These are phyloP conservation scores for Emmonsia crescens DNA, from an alignment of 2,329 filamentous ascomycete genomes.

Conservation along the genomic window DNA sequence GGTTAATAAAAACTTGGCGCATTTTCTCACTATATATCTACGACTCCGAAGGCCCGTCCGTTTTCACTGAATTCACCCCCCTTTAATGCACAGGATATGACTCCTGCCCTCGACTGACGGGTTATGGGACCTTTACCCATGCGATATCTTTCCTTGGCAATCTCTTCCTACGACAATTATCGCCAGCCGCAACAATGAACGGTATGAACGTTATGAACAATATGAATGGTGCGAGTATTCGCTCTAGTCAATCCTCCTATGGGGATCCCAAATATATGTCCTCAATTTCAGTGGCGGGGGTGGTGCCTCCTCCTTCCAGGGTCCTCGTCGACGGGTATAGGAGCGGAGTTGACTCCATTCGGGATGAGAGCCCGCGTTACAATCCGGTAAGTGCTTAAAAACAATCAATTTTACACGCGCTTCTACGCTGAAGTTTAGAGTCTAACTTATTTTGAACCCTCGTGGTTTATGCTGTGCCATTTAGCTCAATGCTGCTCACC, in stretches of 20 bases:
- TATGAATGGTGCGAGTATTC: constrained; percentile 22
- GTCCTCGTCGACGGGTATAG: constrained; percentile 50
- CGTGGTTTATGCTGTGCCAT: neutral
- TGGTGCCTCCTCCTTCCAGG: constrained; percentile 30
- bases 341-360: constrained; percentile 45
- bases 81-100: neutral
- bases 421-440: neutral
- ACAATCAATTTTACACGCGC: neutral
- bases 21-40: neutral
- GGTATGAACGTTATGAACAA: neutral
- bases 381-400: constrained; percentile 43
- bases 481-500: constrained; percentile 43
- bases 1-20: neutral
- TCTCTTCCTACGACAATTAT: neutral
- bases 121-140: neutral
- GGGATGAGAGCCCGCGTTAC: constrained; percentile 44
- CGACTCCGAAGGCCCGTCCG: neutral
- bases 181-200: neutral
- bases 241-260: constrained; percentile 33
- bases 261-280: constrained; percentile 31
- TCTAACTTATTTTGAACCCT: neutral
- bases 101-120: neutral
- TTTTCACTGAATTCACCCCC: neutral
- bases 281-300: constrained; percentile 22
- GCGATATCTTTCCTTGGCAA: neutral